Evolutionary conservation across 2,329 filamentous ascomycete genomes (phyloP), one percentile per base, ranked within the genome.

Genomic region (Juglanconis sp.): DNA sequence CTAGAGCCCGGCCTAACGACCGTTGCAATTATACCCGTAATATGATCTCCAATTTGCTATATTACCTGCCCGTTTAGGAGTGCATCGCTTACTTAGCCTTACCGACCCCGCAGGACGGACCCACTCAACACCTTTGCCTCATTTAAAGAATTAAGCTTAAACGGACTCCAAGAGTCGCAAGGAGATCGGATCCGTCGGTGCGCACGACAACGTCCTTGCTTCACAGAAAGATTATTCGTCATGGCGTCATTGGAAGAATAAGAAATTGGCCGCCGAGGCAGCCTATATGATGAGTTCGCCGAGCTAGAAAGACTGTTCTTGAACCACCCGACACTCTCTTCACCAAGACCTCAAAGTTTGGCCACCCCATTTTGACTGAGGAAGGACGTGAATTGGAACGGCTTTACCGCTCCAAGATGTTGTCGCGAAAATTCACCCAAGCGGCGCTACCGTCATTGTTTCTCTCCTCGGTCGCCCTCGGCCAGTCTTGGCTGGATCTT

Each of bases 401-500:
- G 13, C 44, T 30, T 17, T 10, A 47, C 13, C 44, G 9, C 5
- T 17, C 17, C 50, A 52, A 11, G n/a, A 52, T 52, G 50, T 38
- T 38, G 15, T 52, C n/a, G 7, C 34, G n/a, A 40, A 7, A 5
- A n/a, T 2, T 40, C 7, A 36, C 34, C 10, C 50, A 9, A 42
- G 10, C 31, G 31, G 48, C 30, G 11, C 32, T 15, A 10, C 48
- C 48, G 10, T 15, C 3, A 10, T 5, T 52, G 6, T 30, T 24
- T 13, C 15, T 38, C 32, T 52, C 50, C 7, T 52, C 50, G 13
- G 8, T 8, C 3, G 34, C 50, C 34, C 17, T 52, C 35, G 60
- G 56, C 17, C 60, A 59, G 46, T 47, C 60, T 10, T 62, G 60
- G 60, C 34, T 31, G 24, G 56, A 59, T 35, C 51, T 62, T 7